phyloP scores from a whole-genome alignment of 2,329 filamentous ascomycete species.

The Trichoderma cornu-damae region DNA sequence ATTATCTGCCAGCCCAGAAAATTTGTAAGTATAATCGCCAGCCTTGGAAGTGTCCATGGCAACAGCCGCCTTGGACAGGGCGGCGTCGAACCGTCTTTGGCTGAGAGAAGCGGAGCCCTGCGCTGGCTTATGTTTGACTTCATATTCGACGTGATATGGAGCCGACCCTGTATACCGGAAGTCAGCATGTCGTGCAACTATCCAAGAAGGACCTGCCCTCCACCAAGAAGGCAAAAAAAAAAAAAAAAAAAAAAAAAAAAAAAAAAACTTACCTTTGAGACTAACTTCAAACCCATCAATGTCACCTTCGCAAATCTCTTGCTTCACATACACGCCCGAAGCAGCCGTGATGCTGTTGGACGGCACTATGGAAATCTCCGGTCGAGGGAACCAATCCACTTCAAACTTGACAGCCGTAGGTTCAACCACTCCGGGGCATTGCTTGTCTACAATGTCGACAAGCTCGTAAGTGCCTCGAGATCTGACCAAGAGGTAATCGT shows the following conservation, averaged over 20 bases:
- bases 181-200: constrained; percentile 28
- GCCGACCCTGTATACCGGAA: constrained; percentile 52
- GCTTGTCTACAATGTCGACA: constrained; percentile 66
- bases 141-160: constrained; percentile 79
- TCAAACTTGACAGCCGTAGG: constrained; percentile 67
- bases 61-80: constrained; percentile 69
- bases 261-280: constrained; percentile 58
- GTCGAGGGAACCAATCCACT: constrained; percentile 80
- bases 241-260: too few relatives aligned
- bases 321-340: constrained; percentile 60
- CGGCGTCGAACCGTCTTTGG: constrained; percentile 69
- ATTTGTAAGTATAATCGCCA: constrained; percentile 80
- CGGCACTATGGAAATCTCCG: constrained; percentile 62
- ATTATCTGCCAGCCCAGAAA: constrained; percentile 75
- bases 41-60: constrained; percentile 80
- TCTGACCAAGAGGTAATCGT: constrained; percentile 63
- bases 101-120: constrained; percentile 61
- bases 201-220: not conserved
- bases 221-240: too few relatives aligned
- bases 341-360: constrained; percentile 52
- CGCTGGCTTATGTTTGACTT: constrained; percentile 66
- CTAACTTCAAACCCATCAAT: constrained; percentile 81
- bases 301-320: constrained; percentile 88
- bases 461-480: constrained; percentile 75
- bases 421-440: constrained; percentile 79